These are phyloP conservation scores for Myriangium duriaei DNA, from an alignment of 2,329 filamentous ascomycete species.

Conservation along the genomic window DNA sequence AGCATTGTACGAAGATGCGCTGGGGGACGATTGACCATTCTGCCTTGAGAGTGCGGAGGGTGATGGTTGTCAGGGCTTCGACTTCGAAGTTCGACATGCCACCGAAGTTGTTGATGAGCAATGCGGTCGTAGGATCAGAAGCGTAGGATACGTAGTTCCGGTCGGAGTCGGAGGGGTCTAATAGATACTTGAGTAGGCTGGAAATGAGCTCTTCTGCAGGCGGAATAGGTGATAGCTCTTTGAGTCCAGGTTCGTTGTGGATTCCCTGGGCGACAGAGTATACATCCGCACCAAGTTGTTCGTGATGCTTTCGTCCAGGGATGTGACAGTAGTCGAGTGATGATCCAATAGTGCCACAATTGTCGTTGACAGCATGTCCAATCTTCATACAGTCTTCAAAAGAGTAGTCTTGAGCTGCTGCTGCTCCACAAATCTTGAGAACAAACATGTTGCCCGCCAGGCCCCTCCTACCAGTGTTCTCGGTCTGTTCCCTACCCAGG, in stretches of 20 bases:
- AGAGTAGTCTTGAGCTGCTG: conserved; percentile 31
- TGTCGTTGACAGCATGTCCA: conserved; percentile 31
- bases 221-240: conserved; percentile 36
- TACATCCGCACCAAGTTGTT: conserved; percentile 24
- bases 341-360: conserved; percentile 39
- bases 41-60: conserved; percentile 27
- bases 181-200: conserved; percentile 36
- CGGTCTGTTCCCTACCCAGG: conserved; percentile 36
- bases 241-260: conserved; percentile 39
- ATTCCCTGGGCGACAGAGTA: conserved; percentile 37
- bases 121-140: conserved; percentile 31
- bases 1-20: conserved; percentile 35
- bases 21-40: conserved; percentile 38
- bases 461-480: conserved; percentile 37
- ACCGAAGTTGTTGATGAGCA: conserved; percentile 39
- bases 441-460: conserved; percentile 40
- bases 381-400: conserved; percentile 35
- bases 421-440: conserved; percentile 34
- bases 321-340: conserved; percentile 42
- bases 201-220: conserved; percentile 36
- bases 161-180: conserved; percentile 36
- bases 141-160: conserved; percentile 38
- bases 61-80: conserved; percentile 34
- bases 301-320: conserved; percentile 38
- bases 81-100: conserved; percentile 37